These are phyloP conservation scores for Casuarina cunninghamiana DNA, from an alignment of 306 rosid species.

Conservation along the genomic window DNA sequence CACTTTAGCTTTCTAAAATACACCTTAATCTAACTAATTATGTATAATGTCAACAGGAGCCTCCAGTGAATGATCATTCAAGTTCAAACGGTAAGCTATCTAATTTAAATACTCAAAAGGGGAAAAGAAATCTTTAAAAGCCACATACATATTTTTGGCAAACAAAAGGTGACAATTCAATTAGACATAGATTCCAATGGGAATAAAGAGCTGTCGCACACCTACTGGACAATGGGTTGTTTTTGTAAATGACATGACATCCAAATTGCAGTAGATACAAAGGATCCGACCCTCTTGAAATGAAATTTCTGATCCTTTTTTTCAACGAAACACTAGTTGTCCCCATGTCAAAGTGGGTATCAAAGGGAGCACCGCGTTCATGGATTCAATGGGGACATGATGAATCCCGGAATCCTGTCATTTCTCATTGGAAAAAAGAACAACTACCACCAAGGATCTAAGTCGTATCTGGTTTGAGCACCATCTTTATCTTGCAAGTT, in stretches of 20 bases:
- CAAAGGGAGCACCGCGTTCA: conserved; percentile 38
- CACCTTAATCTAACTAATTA: too few relatives aligned
- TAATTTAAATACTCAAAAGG: background rate
- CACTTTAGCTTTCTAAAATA: too few relatives aligned
- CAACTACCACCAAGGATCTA: background rate
- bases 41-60: too few relatives aligned
- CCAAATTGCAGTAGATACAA: conserved; percentile 2
- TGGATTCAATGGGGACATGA: conserved; percentile 44
- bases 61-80: too few relatives aligned
- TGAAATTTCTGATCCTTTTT: conserved; percentile 3
- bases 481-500: conserved; percentile 23
- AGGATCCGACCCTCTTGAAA: conserved; percentile 9
- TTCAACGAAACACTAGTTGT: conserved; percentile 15
- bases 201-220: background rate
- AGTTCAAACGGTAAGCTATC: too few relatives aligned
- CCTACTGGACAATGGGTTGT: conserved; percentile 2
- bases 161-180: conserved; percentile 5
- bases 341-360: conserved; percentile 33
- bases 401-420: conserved; percentile 31
- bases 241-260: conserved; percentile 20
- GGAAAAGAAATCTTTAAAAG: background rate
- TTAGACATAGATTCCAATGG: background rate
- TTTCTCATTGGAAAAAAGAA: background rate
- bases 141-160: background rate
- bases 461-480: background rate